These are phyloP conservation scores for Spizellomyces sp. DNA, from an alignment of 192 early-diverging fungal genomes.

Conservation along the genomic window DNA sequence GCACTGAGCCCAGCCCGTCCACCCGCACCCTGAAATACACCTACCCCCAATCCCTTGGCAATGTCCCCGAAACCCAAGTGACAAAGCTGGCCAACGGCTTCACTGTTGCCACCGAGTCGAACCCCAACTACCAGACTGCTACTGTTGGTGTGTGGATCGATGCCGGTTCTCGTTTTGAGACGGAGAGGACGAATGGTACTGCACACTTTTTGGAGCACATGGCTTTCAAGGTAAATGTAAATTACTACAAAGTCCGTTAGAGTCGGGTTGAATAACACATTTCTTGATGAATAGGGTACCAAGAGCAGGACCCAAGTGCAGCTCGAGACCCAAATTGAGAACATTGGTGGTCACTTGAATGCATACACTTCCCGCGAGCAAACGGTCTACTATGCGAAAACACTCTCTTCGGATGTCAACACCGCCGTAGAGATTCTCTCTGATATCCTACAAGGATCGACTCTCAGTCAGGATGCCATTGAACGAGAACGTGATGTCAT, in stretches of 20 bases:
- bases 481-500: constrained; percentile 98
- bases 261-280: not conserved
- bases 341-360: constrained; percentile 98
- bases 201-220: constrained; percentile 99
- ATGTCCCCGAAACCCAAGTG: constrained; percentile 52
- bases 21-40: constrained; percentile 38
- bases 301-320: constrained; percentile 82
- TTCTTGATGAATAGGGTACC: constrained; percentile 66
- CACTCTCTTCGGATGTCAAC: constrained; percentile 83
- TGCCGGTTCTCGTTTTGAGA: constrained; percentile 61
- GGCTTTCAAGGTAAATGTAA: constrained; percentile 88
- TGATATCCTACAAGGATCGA: constrained; percentile 94
- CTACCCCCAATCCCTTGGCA: constrained; percentile 49
- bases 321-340: constrained; percentile 94
- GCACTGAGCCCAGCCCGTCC: constrained; percentile 21
- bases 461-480: constrained; percentile 78
- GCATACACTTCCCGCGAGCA: constrained; percentile 99
- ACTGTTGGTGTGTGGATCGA: constrained; percentile 68
- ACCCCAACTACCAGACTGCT: constrained; percentile 61
- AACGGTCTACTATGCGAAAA: constrained; percentile 97
- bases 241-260: not conserved
- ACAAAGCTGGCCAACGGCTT: constrained; percentile 59
- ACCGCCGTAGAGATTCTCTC: constrained; percentile 91
- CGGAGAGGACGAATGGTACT: constrained; percentile 83
- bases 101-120: constrained; percentile 58